Base-by-base conservation (phyloP, 1,139 yeast genomes). In the Meyerozyma carpophila region DNA sequence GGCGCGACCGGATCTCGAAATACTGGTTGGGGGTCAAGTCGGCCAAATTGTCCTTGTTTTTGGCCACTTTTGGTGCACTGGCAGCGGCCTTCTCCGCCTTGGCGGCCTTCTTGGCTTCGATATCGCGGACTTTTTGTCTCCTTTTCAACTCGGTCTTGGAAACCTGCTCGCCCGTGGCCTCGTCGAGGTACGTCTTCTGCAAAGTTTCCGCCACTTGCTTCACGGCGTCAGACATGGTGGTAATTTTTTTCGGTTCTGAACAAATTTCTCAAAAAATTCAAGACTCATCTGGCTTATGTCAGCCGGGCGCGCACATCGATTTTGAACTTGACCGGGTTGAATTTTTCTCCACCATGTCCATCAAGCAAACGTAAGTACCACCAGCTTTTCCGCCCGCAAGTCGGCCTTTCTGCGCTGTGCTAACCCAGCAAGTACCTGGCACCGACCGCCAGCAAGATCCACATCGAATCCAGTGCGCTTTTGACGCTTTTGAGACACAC, bases 91-190 rank as follows among this genome's bases (percentile, higher is more conserved):
- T 75, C 45, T 81, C 81, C 44, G 93, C 93, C 77, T 90, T 90
- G 58, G 83, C 95, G 41, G 96, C 96, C 74, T 79, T 84, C 78
- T 88, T 89, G 59, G 88, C 90, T 58, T 89, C 97, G 46, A 79
- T 70, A 54, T 84, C 88, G 66, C 98, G 84, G 53, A 76, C 77
- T 79, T 93, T 93, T 71, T 86, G 90, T 73, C 98, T 87, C 77
- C 87, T 89, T 78, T 93, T 93, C 72, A 93, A 82, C 68, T 93
- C 98, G 50, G 94, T 78, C 75, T 93, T 93, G 64, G 98, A 93
- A 41, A 93, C 96, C 68, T 83, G 87, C 70, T 93, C 98, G 42
- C 98, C 98, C 51, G 98, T 91, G 57, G 72, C 95, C 48, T 90
- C 97, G 65, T 93, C 98, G 56, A 93, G 76, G 62, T 89, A 81